Conservation (phyloP, 106 monocot genomes). For the Dendrobium officinale region DNA sequence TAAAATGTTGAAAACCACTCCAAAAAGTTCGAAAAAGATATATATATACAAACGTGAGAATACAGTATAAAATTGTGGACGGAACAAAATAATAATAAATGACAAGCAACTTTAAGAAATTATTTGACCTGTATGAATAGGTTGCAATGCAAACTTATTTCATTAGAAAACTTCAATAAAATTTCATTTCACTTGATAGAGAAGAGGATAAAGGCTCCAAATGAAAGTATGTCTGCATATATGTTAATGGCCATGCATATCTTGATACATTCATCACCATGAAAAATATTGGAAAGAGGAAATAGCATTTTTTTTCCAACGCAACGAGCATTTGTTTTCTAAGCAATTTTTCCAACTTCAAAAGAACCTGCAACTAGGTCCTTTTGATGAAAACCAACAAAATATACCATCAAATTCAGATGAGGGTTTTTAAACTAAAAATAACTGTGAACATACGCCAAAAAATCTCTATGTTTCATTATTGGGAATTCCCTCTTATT, state of each 20-base stretch:
- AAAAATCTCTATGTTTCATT: neutral
- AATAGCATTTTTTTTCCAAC: neutral
- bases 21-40: neutral
- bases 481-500: neutral
- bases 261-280: neutral
- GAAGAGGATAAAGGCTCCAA: neutral
- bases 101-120: neutral
- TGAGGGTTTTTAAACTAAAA: neutral
- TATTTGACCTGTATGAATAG: neutral
- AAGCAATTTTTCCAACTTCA: neutral
- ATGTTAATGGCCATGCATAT: slow-evolving; percentile 1
- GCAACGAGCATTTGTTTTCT: neutral
- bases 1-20: neutral
- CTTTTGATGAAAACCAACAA: neutral
- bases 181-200: neutral
- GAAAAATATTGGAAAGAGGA: neutral
- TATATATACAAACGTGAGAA: neutral
- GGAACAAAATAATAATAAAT: neutral
- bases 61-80: neutral
- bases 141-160: neutral
- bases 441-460: neutral
- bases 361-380: neutral
- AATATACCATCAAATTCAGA: neutral
- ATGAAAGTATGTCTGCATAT: neutral
- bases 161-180: neutral